These are phyloP conservation scores for Eudorina sp. DNA, from an alignment of 139 green algal species.

Conservation along the genomic window DNA sequence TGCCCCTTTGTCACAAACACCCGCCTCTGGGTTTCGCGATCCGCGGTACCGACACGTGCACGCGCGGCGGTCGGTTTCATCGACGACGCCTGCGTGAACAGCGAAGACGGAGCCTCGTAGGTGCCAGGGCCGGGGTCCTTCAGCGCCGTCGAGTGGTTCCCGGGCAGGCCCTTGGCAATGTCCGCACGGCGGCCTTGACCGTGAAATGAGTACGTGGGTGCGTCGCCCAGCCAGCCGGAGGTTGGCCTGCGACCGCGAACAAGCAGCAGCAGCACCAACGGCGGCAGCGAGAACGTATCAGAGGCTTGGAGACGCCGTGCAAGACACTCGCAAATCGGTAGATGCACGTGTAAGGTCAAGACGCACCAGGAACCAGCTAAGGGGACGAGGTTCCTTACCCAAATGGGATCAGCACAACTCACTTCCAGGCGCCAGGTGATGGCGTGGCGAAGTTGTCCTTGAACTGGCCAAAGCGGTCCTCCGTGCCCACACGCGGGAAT, in stretches of 20 bases:
- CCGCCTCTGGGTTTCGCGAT: conserved; percentile 19
- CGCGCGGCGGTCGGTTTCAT: conserved; percentile 44
- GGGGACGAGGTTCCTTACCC: too few relatives aligned
- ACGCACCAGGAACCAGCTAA: too few relatives aligned
- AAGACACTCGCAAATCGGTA: too few relatives aligned
- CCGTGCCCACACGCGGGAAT: conserved; percentile 33
- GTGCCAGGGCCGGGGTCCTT: conserved; percentile 63
- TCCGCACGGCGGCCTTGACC: conserved; percentile 53
- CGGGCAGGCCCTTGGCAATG: conserved; percentile 54
- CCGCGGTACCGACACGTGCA: conserved; percentile 51
- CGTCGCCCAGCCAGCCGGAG: conserved; percentile 60
- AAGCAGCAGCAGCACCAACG: too few relatives aligned
- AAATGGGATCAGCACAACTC: too few relatives aligned
- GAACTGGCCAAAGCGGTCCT: conserved; percentile 46
- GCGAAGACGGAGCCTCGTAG: conserved; percentile 51
- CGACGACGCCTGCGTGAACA: conserved; percentile 45
- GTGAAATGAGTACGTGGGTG: conserved; percentile 57
- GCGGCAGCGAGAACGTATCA: too few relatives aligned
- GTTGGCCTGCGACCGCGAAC: background rate
- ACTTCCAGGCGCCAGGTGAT: conserved; percentile 24
- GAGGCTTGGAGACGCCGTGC: too few relatives aligned
- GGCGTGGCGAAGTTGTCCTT: conserved; percentile 52
- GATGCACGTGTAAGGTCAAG: too few relatives aligned
- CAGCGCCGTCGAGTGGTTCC: conserved; percentile 31
- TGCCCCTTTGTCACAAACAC: conserved; percentile 50